These are phyloP conservation scores for Echeveria elegans DNA, from an alignment of 164 flowering plant species.

Conservation along the genomic window DNA sequence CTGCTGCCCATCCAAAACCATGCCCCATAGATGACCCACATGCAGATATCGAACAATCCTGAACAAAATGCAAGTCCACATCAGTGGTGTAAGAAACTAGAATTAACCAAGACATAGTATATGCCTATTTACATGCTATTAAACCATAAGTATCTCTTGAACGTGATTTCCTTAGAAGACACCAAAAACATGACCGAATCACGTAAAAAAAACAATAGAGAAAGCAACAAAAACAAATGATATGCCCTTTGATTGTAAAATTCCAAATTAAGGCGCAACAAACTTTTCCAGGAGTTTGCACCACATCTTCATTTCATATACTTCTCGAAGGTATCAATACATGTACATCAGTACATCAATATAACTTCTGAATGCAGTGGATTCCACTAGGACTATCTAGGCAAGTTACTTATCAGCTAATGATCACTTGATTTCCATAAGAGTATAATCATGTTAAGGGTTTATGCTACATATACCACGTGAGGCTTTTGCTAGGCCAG, in stretches of 20 bases:
- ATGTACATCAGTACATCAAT: too few species aligned
- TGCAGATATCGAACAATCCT: conserved; percentile 69
- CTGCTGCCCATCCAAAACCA: conserved; percentile 41
- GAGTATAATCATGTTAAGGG: neutral
- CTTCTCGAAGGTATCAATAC: neutral
- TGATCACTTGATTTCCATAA: conserved; percentile 1
- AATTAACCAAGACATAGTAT: neutral
- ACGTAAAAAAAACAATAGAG: neutral
- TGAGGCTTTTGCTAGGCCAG: neutral
- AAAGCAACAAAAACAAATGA: neutral
- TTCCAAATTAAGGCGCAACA: neutral
- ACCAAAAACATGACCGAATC: neutral
- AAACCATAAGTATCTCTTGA: neutral
- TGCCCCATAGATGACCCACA: conserved; percentile 26
- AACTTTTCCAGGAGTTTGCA: neutral
- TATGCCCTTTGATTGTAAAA: conserved; percentile 3
- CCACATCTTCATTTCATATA: neutral
- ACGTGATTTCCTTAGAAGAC: neutral
- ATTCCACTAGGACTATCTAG: neutral
- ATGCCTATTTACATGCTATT: neutral
- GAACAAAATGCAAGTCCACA: neutral
- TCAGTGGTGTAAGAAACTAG: neutral
- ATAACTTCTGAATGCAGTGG: too few species aligned
- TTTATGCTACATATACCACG: neutral
- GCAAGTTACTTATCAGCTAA: neutral